Evolutionary conservation across 345 rosid species (phyloP), one percentile per base, ranked within the genome.

Genomic region (Eutrema heterophyllum): DNA sequence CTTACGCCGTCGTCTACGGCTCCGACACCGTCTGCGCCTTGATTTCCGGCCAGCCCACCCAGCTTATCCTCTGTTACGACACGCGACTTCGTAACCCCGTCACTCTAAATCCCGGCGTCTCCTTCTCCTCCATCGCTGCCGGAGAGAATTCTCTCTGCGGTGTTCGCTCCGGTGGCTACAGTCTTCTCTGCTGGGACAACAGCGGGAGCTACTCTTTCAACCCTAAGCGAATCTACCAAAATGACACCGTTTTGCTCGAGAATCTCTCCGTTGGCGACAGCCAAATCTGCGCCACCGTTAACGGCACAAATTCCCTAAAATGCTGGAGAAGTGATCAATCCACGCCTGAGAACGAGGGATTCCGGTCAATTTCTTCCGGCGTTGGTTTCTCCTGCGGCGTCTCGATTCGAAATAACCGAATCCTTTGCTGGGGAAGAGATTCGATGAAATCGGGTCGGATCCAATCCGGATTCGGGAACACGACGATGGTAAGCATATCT

Each of bases 361-460:
- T 88, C 66, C 41, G 3, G 18, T 78, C 87, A 24, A 69, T 92
- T 16, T 83, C 97, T 14, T 88, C 94, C 4, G 97, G 96, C 41
- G 81, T 70, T 21, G 88, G 94, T 5, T 92, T 89, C 61, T 72
- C 89, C 6, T 92, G 97, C 71, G 97, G 97, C 63, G 84, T 89
- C 35, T 53, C 70, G 62, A 27, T 11, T 44, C 66, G 60, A 9
- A 70, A 43, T 15, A 68, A 51, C 11, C 66, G 67, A 33, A 70
- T 84, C 54, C 49, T 57, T 2, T 92, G 96, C 59, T 92, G 96
- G 93, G 92, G 96, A 3, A 68, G 63, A 32, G 70, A 68, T 29
- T n/a, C 66, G 27, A 7, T 0, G 0, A 70, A 76, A n/a, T 79
- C 82, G 12, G 32, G 12, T 14, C 30, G 2, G 59, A 86, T 92